Evolutionary conservation across 75 land plant species (phyloP).

Genomic region (Cryptomeria japonica): DNA sequence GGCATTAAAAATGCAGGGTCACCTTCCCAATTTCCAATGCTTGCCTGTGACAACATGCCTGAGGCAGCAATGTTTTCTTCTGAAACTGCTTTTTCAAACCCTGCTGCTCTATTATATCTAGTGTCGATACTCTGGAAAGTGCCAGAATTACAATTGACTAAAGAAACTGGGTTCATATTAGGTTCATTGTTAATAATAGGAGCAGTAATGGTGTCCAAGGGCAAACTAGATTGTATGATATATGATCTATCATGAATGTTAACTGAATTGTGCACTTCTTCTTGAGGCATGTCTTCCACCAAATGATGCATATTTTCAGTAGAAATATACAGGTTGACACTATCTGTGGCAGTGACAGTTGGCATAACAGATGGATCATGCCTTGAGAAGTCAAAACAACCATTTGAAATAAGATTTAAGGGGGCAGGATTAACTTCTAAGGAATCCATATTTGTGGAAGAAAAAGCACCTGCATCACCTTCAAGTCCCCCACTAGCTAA

Average conservation of each 20-base stretch:
- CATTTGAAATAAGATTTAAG: constrained; percentile 4
- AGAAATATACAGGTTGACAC: constrained; percentile 1
- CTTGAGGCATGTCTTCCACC: constrained; percentile 11
- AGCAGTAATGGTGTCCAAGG: background rate
- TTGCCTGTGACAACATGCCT: constrained; percentile 3
- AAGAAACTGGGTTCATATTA: background rate
- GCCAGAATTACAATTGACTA: background rate
- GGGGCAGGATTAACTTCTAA: constrained; percentile 10
- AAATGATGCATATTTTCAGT: background rate
- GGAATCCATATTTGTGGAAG: constrained; percentile 11
- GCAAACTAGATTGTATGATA: constrained; percentile 7
- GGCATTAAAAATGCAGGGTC: background rate
- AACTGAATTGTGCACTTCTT: constrained; percentile 11
- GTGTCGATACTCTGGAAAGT: background rate
- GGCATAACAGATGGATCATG: constrained; percentile 4
- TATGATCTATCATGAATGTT: constrained; percentile 9
- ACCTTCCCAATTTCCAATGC: background rate
- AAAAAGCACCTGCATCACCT: constrained; percentile 24
- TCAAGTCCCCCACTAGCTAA: constrained; percentile 26
- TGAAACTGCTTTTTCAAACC: background rate
- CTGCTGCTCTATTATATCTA: background rate
- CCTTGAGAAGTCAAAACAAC: constrained; percentile 9
- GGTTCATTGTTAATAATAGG: background rate
- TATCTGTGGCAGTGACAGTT: background rate
- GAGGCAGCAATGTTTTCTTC: background rate